Evolutionary conservation across 2,329 filamentous ascomycete species (phyloP), one percentile per base, ranked within the genome.

Genomic region (Chrysoporthe cubensis): DNA sequence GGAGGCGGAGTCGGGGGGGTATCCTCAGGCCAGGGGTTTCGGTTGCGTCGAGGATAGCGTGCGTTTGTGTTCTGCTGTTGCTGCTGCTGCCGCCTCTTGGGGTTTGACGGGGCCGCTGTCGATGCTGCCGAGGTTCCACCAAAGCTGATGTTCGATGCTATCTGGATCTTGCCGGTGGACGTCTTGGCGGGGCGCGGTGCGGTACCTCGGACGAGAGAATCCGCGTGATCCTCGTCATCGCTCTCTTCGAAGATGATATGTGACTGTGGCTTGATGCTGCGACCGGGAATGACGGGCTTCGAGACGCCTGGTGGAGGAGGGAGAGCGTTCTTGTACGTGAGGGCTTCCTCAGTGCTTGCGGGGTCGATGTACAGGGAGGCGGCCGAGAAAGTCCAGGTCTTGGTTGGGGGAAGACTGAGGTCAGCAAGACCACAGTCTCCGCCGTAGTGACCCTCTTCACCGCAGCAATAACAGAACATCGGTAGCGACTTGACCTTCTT

Each of bases 381-480:
- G 71, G 86, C 87, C 57, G 76, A 74, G 65, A 80, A 73, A 42
- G 84, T 84, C 86, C 87, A 90, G 0, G 84, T 87, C 60, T 82
- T 79, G 68, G 61, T 70, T 9, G 64, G 69, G 46, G 68, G 66
- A 18, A 68, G 2, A 18, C 50, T 68, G 21, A 26, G 57, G n/a
- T 69, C 44, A 14, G 64, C 64, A 50, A 78, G 68, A 4, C 74
- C 76, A 74, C 88, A 91, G 66, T 89, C 87, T 14, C 82, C 80
- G 1, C 85, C 84, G 73, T 84, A 90, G 74, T 91, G 88, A 7
- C 81, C 81, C 40, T 78, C 73, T 16, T 75, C 75, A 37, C 87
- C 88, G 72, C 88, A 91, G 46, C 75, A 76, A 67, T 87, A 87
- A 76, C 88, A 90, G 64, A 81, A 84, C 0, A 81, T 77, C 0